Base-by-base conservation (phyloP, 805 yeast species). In the Saturnispora kantuleensis region DNA sequence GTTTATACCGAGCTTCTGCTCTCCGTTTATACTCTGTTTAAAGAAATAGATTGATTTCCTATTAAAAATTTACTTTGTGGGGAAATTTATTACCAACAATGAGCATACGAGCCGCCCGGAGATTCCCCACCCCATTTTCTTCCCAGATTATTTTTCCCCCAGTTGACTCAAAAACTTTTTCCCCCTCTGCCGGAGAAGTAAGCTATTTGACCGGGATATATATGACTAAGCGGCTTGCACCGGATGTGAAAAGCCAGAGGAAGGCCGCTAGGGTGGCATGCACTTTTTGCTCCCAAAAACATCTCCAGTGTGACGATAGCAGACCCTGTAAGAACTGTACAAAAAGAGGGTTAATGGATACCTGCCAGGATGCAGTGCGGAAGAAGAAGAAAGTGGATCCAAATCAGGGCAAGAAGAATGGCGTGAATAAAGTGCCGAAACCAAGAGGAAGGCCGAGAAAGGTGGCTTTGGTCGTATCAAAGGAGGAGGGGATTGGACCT, bases 321-420 rank as follows among this genome's bases (percentile, higher is more conserved):
- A 63, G 93, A 46, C 90, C 93, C 0, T 83, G 90, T 54, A 70
- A 70, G 50, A 83, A 83, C 56, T 83, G 93, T 61, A 53, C 69
- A 16, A 82, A 81, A 56, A 61, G 89, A 46, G 75, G 76, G 17
- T 57, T 76, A n/a, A 50, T 49, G 1, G 72, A 67, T 44, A 54
- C 66, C 10, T 83, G 93, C 58, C 65, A 63, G 32, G 84, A 81
- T 56, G 74, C 77, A 5, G 71, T 69, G 33, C 59, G 87, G 26
- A 79, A 76, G 55, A 55, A 56, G 42, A 58, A 57, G 44, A 38
- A 35, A 44, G 40, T 29, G 18, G 40, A 15, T 8, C 13, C 16
- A 28, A 38, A 26, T 10, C 32, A 9, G 33, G 18, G 9, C 2
- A 34, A 34, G 18, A 10, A 12, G 18, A 18, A 10, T 5, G 5